Base-by-base conservation (phyloP, 2,329 filamentous ascomycete species). In the Fusarium pseudonygamai region DNA sequence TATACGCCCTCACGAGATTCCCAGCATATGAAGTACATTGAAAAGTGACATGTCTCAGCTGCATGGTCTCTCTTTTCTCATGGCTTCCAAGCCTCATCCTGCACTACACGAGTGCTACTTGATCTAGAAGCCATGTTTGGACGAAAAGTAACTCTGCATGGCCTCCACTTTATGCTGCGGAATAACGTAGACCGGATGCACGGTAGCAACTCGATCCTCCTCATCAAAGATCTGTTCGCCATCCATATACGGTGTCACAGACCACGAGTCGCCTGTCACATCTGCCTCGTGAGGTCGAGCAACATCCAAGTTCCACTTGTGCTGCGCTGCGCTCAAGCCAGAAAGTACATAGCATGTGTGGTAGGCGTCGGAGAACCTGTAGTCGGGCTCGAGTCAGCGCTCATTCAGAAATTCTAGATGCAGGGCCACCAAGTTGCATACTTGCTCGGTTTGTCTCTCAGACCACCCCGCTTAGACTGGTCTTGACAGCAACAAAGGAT, bases 371-470 rank as follows among this genome's bases (percentile, higher is more conserved):
- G 95, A 91, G 69, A 87, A 87, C 77, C 93, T 95, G 69, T 74
- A 65, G 43, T 73, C 57, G 64, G 56, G 55, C 58, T 69, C 34
- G n/a, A 57, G 64, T 77, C 71, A 75, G 70, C 72, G 65, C 71
- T 72, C 70, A 71, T 60, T 43, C 62, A 60, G 47, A 71, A 56
- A 65, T 56, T 43, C 43, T 22, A 62, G 40, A 67, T 66, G 57
- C 59, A 72, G 55, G 56, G 43, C 47, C 52, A 40, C 52, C 62
- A 63, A 58, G 69, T 64, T 60, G 36, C 92, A 84, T 87, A 95
- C 91, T 95, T 95, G 81, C 93, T 92, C 20, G 96, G 96, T 84
- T 99, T 99, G 83, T 99, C 96, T 79, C 95, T 89, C 82, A 99
- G 85, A 2, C 96, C 96, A 60, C 96, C 96, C 68, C 89, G 87